Base-by-base conservation (phyloP, 2,329 filamentous ascomycete species). In the Hansfordia pulvinata region DNA sequence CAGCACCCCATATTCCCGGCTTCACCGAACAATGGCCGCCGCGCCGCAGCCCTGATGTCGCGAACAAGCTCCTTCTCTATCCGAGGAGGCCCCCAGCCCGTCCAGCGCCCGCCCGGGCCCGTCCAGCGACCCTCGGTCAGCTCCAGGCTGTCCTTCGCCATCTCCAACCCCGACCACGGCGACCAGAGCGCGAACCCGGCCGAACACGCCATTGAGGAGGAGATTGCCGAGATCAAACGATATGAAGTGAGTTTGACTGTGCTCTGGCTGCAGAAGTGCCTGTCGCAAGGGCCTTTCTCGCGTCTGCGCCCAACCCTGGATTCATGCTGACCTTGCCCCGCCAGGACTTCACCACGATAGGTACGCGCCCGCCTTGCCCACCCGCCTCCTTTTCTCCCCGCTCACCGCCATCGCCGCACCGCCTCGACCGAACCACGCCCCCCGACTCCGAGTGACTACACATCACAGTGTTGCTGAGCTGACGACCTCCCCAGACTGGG, bases 141-240 rank as follows among this genome's bases (percentile, higher is more conserved):
- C 48, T 74, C 71, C 38, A 67, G 80, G 32, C 59, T 83, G 26
- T 75, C 76, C 23, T 77, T 76, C 33, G 70, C 72, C 19, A 62
- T 81, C 30, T 78, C 75, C 29, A 68, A 56, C 34, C 64, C 62
- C 33, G 77, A 84, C 49, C 64, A 63, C 35, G 75, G 72, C 34
- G 66, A 76, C 32, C 56, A 61, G 32, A 55, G 56, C 33, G 57
- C 60, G 19, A 52, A 49, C 8, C 62, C 61, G 16, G 71, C 64
- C 29, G 71, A 81, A 43, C 69, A 76, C 34, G 72, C 77, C 35
- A 83, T 93, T 38, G 80, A 85, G 34, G 86, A 96, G 47, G 90
- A 98, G 58, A 93, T 98, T 47, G 86, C 81, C 15, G 80, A 94
- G 60, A 96, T 98, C 50, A 94, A 94, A 58, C 72, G 88, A 58